Conservation (phyloP, 139 green algal species). For the Chara braunii region DNA sequence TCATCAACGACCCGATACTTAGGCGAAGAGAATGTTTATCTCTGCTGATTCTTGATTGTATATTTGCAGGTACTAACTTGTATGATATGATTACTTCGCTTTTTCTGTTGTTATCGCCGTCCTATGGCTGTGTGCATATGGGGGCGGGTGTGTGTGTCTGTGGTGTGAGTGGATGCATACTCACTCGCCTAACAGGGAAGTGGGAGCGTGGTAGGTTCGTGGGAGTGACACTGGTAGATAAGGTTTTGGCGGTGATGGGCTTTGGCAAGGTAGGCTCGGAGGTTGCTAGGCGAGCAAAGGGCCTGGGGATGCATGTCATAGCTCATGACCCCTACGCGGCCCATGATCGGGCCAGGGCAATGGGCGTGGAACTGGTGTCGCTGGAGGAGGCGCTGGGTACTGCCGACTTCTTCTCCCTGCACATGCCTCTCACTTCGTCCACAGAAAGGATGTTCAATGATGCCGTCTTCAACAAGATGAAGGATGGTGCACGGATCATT, state of each 20-base stretch:
- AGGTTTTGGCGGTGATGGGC: slow-evolving; percentile 86
- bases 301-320: slow-evolving; percentile 79
- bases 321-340: slow-evolving; percentile 88
- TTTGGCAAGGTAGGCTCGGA: slow-evolving; percentile 94
- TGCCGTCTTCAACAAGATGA: slow-evolving; percentile 60
- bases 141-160: too few species aligned
- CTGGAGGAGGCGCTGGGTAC: slow-evolving; percentile 75
- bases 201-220: slow-evolving; percentile 82
- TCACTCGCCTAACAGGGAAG: slow-evolving; percentile 50
- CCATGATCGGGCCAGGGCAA: slow-evolving; percentile 62
- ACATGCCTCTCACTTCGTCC: slow-evolving; percentile 74
- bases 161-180: too few species aligned
- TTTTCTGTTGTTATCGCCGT: too few species aligned
- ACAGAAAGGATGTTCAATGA: slow-evolving; percentile 80
- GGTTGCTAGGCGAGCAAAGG: slow-evolving; percentile 73
- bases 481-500: slow-evolving; percentile 70
- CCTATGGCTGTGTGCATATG: too few species aligned
- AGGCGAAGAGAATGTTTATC: too few species aligned
- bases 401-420: slow-evolving; percentile 78
- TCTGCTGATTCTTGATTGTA: too few species aligned
- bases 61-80: too few species aligned
- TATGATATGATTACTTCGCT: too few species aligned
- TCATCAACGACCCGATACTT: too few species aligned
- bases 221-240: slow-evolving; percentile 78
- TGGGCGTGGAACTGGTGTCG: slow-evolving; percentile 71